phyloP scores from a whole-genome alignment of 352 stramenopile species.

The Phytophthora macrochlamydospora region DNA sequence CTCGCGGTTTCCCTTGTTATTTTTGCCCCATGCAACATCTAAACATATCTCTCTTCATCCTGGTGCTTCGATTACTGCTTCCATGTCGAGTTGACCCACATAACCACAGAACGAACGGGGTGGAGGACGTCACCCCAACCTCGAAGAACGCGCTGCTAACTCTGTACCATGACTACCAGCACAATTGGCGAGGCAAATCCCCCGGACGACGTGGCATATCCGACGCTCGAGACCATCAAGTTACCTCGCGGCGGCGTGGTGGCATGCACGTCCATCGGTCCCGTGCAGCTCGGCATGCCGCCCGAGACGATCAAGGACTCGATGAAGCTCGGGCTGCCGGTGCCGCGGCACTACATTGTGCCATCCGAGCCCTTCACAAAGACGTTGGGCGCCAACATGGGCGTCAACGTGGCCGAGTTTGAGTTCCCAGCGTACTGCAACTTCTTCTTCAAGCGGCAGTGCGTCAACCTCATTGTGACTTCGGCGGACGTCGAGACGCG shows the following conservation, averaged over 20 bases:
- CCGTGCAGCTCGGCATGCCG: constrained; percentile 93
- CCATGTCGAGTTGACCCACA: constrained; percentile 13
- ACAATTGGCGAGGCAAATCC: constrained; percentile 15
- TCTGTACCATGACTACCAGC: constrained; percentile 27
- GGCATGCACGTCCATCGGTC: constrained; percentile 77
- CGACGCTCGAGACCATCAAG: constrained; percentile 62
- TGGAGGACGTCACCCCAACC: constrained; percentile 12
- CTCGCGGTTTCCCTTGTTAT: constrained; percentile 32
- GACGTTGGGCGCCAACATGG: constrained; percentile 93
- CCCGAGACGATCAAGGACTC: constrained; percentile 98
- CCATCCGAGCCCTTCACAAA: constrained; percentile 95
- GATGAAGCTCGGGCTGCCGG: constrained; percentile 92
- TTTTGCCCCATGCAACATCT: constrained; percentile 19
- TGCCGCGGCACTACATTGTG: constrained; percentile 96
- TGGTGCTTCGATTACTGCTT: constrained; percentile 10
- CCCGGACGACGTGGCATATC: constrained; percentile 6
- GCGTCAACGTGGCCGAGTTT: constrained; percentile 97
- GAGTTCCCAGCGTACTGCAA: constrained; percentile 98
- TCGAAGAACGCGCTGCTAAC: constrained; percentile 4
- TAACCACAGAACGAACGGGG: constrained; percentile 11
- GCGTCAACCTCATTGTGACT: constrained; percentile 86
- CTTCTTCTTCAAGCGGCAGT: constrained; percentile 94
- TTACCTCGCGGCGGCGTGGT: constrained; percentile 80
- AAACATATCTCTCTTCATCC: constrained; percentile 27
- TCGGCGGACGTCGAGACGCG: constrained; percentile 78